Evolutionary conservation across 2,329 filamentous ascomycete species (phyloP), one percentile per base, ranked within the genome.

Genomic region (Colletotrichum plurivorum): DNA sequence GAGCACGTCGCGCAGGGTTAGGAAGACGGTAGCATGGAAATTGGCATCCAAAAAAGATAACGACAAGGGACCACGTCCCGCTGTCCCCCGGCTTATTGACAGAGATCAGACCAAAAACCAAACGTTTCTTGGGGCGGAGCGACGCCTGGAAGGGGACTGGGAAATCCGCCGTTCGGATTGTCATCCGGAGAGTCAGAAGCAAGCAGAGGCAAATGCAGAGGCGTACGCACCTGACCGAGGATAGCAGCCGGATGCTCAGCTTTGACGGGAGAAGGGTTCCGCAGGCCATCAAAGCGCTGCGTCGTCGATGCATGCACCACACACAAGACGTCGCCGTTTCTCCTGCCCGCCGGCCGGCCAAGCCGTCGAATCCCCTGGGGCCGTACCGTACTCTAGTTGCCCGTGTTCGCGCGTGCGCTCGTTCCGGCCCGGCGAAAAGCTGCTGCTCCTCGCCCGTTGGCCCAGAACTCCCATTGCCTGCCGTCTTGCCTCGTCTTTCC

Each of bases 71-170:
- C 55, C 31, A 12, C 10, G 31, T 10, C 31, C 66, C 66, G 66
- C 55, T 36, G 31, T 66, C 65, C 66, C 66, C 66, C 61, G 66
- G 55, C 39, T 16, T 12, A 31, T 48, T 20, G 27, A 59, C 55
- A 20, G 49, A 69, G 55, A 69, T 69, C 61, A 60, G 66, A 65
- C 66, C 54, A 48, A 68, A 59, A 68, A n/a, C 66, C 48, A 66
- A 60, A 55, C 66, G 49, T 45, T 48, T 43, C 52, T 57, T 45
- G 59, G 31, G 36, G 45, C 63, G 41, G 61, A 41, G 61, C 55
- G 31, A 54, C 52, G 46, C 57, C 36, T 45, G 36, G 20, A 46
- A 57, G 22, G 39, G 39, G 49, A n/a, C 16, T 64, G 53, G 53
- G 46, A 18, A 58, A 49, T 43, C 39, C 54, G 60, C 12, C 31